Conservation (phyloP, 805 yeast species). For the Saccharomyces paradoxus region DNA sequence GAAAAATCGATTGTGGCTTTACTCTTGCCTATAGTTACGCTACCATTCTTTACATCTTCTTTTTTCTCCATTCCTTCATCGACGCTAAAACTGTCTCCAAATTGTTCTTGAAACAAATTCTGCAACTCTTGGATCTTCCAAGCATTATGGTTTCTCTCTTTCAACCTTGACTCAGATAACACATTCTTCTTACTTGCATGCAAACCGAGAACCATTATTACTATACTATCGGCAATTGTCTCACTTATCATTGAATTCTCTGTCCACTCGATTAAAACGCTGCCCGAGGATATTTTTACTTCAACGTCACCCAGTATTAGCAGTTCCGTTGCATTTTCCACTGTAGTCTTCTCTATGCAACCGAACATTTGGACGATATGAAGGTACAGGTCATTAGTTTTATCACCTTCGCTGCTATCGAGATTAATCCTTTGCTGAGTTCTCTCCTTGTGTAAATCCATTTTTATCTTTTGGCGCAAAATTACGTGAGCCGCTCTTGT, state of each 20-base stretch:
- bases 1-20: constrained; percentile 58
- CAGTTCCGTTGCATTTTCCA: not conserved
- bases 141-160: constrained; percentile 9
- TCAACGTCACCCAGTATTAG: not conserved
- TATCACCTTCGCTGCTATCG: not conserved
- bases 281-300: not conserved
- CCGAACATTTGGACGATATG: not conserved
- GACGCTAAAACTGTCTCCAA: constrained; percentile 57
- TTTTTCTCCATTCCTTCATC: constrained; percentile 3
- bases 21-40: constrained; percentile 60
- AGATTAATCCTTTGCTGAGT: not conserved
- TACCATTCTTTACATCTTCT: constrained; percentile 25
- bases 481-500: not conserved
- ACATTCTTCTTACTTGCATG: not conserved
- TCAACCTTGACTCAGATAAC: not conserved
- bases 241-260: not conserved
- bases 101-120: constrained; percentile 64
- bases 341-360: not conserved
- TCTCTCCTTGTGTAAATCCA: not conserved
- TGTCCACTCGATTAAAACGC: not conserved
- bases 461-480: not conserved
- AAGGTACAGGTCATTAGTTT: not conserved
- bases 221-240: not conserved
- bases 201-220: not conserved
- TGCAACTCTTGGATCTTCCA: constrained; percentile 43